phyloP scores from a whole-genome alignment of 1,284 basidiomycete genomes.

The Cutaneotrichosporon curvatum region DNA sequence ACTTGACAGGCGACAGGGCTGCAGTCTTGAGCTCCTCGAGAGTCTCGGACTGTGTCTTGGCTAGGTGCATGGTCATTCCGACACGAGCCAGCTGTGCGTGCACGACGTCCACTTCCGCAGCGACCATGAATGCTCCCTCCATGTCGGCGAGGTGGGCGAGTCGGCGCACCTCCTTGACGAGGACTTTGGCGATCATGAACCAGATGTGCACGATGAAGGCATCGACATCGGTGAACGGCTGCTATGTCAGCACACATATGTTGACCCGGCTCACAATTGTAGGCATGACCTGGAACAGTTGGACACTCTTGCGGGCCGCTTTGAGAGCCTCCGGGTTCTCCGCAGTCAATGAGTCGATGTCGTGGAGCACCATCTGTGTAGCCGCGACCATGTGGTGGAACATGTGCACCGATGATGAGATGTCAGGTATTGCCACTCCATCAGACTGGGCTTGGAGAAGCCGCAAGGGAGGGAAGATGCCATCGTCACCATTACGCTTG shows the following conservation, averaged over 20 bases:
- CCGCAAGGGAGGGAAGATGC: constrained; percentile 31
- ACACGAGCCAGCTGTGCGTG: constrained; percentile 19
- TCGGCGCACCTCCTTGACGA: constrained; percentile 38
- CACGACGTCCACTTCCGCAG: constrained; percentile 6
- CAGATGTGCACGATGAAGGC: constrained; percentile 36
- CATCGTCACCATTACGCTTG: constrained; percentile 28
- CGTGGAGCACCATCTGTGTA: constrained; percentile 33
- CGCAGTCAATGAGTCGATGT: constrained; percentile 36
- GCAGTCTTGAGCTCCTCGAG: constrained; percentile 30
- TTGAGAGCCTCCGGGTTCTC: constrained; percentile 34
- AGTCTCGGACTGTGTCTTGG: constrained; percentile 31
- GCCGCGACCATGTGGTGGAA: constrained; percentile 38
- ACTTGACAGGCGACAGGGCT: constrained; percentile 8
- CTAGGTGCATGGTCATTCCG: constrained; percentile 29
- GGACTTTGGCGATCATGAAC: constrained; percentile 35
- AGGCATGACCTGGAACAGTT: constrained; percentile 28
- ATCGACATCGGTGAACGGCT: constrained; percentile 37
- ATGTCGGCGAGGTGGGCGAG: constrained; percentile 23
- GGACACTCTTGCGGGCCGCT: constrained; percentile 29
- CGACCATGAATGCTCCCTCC: constrained; percentile 1
- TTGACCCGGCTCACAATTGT: constrained; percentile 22
- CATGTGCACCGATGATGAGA: constrained; percentile 26
- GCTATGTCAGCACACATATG: background rate
- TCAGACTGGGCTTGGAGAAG: constrained; percentile 27
- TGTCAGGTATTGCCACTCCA: constrained; percentile 21